Base-by-base conservation (phyloP, 2,329 filamentous ascomycete species). In the Curvularia spicifera region DNA sequence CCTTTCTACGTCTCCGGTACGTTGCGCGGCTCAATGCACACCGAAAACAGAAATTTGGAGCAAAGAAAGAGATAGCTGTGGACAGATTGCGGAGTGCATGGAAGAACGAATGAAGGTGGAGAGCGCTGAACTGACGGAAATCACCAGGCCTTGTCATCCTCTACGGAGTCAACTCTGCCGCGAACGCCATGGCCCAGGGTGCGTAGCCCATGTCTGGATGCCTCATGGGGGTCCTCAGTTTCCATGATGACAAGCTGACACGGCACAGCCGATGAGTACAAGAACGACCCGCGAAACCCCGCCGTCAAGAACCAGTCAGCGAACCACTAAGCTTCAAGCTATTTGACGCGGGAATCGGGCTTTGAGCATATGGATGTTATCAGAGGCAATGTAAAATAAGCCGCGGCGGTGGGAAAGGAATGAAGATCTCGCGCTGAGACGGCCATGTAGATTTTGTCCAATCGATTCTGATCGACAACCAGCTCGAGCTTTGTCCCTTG, bases 1-100 rank as follows among this genome's bases (percentile, higher is more conserved):
- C 94, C 94, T 71, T 98, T 98, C 87, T 95, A 93, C 85, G 85
- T 86, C 80, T 94, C 94, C 79, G 93, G 94, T 97, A 95, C 78
- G 91, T 84, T 48, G 60, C 64, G 35, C 50, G 51, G 22, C 39
- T 49, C 48, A 53, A 20, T 22, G 42, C 28, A 20, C 9, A n/a
- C 22, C 18, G n/a, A n/a, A 7, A 7, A 3, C 4, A 20, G 28
- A 28, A 44, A 5, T 5, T 2, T n/a, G 20, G 5, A 13, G 15
- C 33, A 24, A 28, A 4, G 24, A 35, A 62, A 56, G 52, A 62
- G 55, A 40, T 42, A 53, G 43, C 47, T 48, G 20, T 20, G 40
- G 62, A 47, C 35, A 22, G 54, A 53, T 61, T 59, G 59, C 57
- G 55, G 44, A 45, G n/a, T n/a, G 33, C 13, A 26, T 37, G 2